Evolutionary conservation across 192 early-diverging fungal genomes (phyloP).

Genomic region (Lobulomyces angularis): DNA sequence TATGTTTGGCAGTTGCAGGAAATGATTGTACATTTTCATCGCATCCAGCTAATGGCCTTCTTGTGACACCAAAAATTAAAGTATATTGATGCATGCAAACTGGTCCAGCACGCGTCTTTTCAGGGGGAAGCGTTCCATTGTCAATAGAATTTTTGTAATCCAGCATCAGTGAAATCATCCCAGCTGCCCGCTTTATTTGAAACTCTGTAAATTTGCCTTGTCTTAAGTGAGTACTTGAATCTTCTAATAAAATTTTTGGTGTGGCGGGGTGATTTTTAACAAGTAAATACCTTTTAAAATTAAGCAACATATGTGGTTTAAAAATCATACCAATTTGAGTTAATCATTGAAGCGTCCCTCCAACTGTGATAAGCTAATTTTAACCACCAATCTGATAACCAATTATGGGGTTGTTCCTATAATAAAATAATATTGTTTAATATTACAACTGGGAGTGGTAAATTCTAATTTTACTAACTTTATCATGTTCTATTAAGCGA

Average conservation of each 20-base stretch:
- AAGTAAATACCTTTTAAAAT: slow-evolving; percentile 4
- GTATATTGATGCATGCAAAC: slow-evolving; percentile 82
- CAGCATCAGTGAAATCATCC: slow-evolving; percentile 46
- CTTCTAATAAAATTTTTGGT: slow-evolving; percentile 1
- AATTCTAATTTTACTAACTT: too few relatives aligned
- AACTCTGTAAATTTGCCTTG: slow-evolving; percentile 51
- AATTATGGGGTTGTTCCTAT: slow-evolving; percentile 44
- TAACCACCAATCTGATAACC: slow-evolving; percentile 64
- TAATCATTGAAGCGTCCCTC: slow-evolving; percentile 68
- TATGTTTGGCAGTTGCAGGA: slow-evolving; percentile 37
- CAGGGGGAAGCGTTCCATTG: slow-evolving; percentile 43
- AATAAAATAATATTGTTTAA: too few relatives aligned
- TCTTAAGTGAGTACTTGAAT: slow-evolving; percentile 1
- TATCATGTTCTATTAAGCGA: slow-evolving; percentile 48
- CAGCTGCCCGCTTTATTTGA: slow-evolving; percentile 72
- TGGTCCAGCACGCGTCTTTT: slow-evolving; percentile 52
- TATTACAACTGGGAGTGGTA: too few relatives aligned
- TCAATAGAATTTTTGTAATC: slow-evolving; percentile 66
- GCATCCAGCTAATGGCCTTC: slow-evolving; percentile 64
- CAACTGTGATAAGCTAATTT: slow-evolving; percentile 69
- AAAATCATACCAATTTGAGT: slow-evolving; percentile 71
- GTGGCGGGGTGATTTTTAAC: not conserved
- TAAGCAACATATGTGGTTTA: slow-evolving; percentile 12
- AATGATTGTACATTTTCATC: slow-evolving; percentile 50
- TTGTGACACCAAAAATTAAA: slow-evolving; percentile 62